These are phyloP conservation scores for Larix sibirica DNA, from an alignment of 83 land plant species.

Conservation along the genomic window DNA sequence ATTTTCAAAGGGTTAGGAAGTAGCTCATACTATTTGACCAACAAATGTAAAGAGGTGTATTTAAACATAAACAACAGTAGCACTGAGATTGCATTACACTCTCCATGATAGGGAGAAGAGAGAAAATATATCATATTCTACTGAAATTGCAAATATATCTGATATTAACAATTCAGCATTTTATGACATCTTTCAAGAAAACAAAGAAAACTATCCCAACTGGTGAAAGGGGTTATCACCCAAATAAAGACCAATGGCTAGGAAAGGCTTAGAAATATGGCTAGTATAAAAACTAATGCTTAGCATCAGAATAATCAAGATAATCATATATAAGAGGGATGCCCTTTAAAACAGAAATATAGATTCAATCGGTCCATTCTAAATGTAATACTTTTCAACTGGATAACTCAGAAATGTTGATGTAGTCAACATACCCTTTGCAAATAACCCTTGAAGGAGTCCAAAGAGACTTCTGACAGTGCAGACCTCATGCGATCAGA, in stretches of 20 bases:
- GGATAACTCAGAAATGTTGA: neutral
- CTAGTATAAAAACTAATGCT: neutral
- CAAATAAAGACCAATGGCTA: neutral
- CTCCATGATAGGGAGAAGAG: neutral
- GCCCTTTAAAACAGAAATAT: neutral
- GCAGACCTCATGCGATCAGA: conserved; percentile 29
- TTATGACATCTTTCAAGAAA: too few species aligned
- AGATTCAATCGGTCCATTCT: neutral
- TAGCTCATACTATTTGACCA: neutral
- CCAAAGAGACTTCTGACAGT: conserved; percentile 32
- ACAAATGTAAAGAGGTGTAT: neutral
- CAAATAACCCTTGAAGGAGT: conserved; percentile 21
- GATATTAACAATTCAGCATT: too few species aligned
- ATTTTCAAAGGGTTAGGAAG: neutral
- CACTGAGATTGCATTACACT: neutral
- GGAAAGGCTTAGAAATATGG: neutral
- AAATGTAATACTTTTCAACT: neutral
- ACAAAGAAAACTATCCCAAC: too few species aligned
- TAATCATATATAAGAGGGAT: neutral
- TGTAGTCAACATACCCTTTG: conserved; percentile 37
- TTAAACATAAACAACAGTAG: neutral
- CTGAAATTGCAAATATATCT: too few species aligned
- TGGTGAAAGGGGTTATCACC: too few species aligned
- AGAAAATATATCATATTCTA: too few species aligned
- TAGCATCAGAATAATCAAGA: neutral